Evolutionary conservation across 202 grass and related monocot genomes (phyloP).

Genomic region (Brachypodium distachyon): DNA sequence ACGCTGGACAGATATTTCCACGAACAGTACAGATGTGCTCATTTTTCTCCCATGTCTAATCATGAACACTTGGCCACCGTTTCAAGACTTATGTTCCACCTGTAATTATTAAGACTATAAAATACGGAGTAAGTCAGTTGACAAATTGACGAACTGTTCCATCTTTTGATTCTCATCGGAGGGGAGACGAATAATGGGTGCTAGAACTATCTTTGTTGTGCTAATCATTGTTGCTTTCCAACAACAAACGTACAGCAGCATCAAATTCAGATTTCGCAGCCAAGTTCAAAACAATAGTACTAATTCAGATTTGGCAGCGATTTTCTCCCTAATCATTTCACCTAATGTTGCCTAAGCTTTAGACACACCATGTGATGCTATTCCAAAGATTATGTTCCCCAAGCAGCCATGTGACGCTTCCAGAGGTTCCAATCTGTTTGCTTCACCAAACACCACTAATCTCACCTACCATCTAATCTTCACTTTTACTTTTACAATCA

Average conservation of each 20-base stretch:
- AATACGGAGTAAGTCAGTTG: neutral
- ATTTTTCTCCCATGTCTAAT: neutral
- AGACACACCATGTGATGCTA: neutral
- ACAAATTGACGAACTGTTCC: neutral
- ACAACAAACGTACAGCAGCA: too few relatives aligned
- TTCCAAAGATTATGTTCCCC: neutral
- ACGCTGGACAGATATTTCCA: slow-evolving; percentile 11
- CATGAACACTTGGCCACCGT: neutral
- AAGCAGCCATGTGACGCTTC: neutral
- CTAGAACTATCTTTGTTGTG: neutral
- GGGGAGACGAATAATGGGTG: neutral
- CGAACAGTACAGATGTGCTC: neutral
- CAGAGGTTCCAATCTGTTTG: neutral
- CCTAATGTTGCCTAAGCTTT: neutral
- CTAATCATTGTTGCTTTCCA: neutral
- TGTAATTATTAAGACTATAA: neutral
- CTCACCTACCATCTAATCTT: neutral
- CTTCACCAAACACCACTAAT: neutral
- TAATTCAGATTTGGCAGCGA: neutral
- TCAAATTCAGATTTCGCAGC: neutral
- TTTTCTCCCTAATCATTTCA: neutral
- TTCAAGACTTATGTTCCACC: neutral
- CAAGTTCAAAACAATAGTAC: too few relatives aligned
- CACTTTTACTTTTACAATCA: neutral
- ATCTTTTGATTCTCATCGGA: neutral